Conservation (phyloP, 2,329 filamentous ascomycete species). For the Xylaria hypoxylon region DNA sequence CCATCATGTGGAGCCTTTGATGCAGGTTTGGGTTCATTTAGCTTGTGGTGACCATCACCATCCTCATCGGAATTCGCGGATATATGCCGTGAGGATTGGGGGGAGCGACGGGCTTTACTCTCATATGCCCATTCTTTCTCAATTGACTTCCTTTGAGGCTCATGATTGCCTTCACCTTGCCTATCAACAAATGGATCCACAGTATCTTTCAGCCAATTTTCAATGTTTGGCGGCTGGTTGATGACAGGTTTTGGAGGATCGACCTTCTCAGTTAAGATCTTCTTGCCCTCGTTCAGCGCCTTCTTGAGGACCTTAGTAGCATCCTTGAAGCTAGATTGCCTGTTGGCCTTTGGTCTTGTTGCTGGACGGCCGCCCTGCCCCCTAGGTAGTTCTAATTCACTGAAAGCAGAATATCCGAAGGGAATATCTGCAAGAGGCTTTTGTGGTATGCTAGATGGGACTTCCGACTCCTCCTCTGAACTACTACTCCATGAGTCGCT, state of each 20-base stretch:
- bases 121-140: slow-evolving; percentile 54
- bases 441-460: slow-evolving; percentile 57
- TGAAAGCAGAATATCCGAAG: slow-evolving; percentile 75
- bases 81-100: slow-evolving; percentile 42
- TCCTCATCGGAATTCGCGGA: slow-evolving; percentile 35
- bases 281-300: slow-evolving; percentile 72
- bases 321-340: slow-evolving; percentile 68
- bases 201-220: slow-evolving; percentile 73
- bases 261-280: slow-evolving; percentile 71
- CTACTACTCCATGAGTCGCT: slow-evolving; percentile 50
- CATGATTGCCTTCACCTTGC: slow-evolving; percentile 33
- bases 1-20: slow-evolving; percentile 38
- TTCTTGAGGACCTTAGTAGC: slow-evolving; percentile 74
- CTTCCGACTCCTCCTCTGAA: slow-evolving; percentile 51
- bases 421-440: slow-evolving; percentile 72
- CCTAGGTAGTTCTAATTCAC: slow-evolving; percentile 68
- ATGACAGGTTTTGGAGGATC: slow-evolving; percentile 63
- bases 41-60: slow-evolving; percentile 32
- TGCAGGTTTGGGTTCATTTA: slow-evolving; percentile 30
- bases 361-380: slow-evolving; percentile 59
- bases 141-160: slow-evolving; percentile 51
- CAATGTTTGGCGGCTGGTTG: slow-evolving; percentile 72
- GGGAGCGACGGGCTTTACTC: slow-evolving; percentile 45
- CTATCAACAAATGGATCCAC: slow-evolving; percentile 71
- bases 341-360: slow-evolving; percentile 61